These are phyloP conservation scores for Penicillium malachiteum DNA, from an alignment of 495 filamentous ascomycete genomes.

Conservation along the genomic window DNA sequence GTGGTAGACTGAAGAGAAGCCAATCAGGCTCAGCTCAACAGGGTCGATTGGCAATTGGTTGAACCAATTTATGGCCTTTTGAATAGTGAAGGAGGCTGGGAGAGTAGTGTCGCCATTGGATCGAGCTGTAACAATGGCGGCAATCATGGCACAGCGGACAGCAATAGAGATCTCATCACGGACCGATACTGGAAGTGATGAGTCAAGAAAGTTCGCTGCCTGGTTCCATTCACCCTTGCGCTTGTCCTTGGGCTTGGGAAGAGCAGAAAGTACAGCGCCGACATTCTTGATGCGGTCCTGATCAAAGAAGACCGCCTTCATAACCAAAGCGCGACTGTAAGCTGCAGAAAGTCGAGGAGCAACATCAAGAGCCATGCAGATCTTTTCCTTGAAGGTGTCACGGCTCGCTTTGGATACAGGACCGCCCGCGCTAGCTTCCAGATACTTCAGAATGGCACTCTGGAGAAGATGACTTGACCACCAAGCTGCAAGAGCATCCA, in stretches of 20 bases:
- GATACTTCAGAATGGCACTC: slow-evolving; percentile 60
- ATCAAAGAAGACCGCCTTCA: slow-evolving; percentile 52
- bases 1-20: slow-evolving; percentile 72
- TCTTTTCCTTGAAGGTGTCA: slow-evolving; percentile 51
- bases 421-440: slow-evolving; percentile 50
- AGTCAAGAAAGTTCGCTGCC: slow-evolving; percentile 44
- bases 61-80: slow-evolving; percentile 45
- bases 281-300: slow-evolving; percentile 47
- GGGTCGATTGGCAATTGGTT: slow-evolving; percentile 46
- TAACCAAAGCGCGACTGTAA: slow-evolving; percentile 74
- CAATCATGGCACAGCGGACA: slow-evolving; percentile 78
- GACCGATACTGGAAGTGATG: slow-evolving; percentile 48
- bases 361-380: slow-evolving; percentile 67
- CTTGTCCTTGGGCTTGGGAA: slow-evolving; percentile 50
- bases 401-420: slow-evolving; percentile 39
- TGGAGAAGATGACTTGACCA: slow-evolving; percentile 78
- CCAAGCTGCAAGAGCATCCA: slow-evolving; percentile 91
- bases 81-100: slow-evolving; percentile 39
- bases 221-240: slow-evolving; percentile 28
- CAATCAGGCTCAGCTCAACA: slow-evolving; percentile 65
- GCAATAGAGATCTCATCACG: slow-evolving; percentile 67
- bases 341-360: slow-evolving; percentile 78
- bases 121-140: slow-evolving; percentile 57
- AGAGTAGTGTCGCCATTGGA: slow-evolving; percentile 34
- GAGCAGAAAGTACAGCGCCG: slow-evolving; percentile 45